Base-by-base conservation (phyloP, 2,329 filamentous ascomycete genomes). In the Chaetomium sp. region DNA sequence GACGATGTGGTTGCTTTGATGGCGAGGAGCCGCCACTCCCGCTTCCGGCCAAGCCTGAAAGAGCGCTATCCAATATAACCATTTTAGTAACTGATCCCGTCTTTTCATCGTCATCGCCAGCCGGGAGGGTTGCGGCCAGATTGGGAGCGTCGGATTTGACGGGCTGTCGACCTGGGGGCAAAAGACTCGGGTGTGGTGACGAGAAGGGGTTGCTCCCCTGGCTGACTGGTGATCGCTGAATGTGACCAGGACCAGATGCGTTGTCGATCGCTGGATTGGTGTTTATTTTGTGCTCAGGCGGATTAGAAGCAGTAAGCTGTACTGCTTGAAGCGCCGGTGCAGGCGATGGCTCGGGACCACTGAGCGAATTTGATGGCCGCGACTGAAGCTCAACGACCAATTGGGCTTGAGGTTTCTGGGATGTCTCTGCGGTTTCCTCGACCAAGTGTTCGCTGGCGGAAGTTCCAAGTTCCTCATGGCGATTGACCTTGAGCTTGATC, bases 401-500 rank as follows among this genome's bases (percentile, higher is more conserved):
- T 64, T 67, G 57, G 58, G 27, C n/a, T 21, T 6, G 71, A 50
- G 54, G 25, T n/a, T 47, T 31, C 4, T 49, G 54, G 23, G 38
- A 4, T 23, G 51, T 16, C 13, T 31, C 49, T 33, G 60, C 19
- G 45, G 12, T 50, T 7, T 60, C 55, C 25, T 65, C 65, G n/a
- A 31, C 53, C 2, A n/a, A 51, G 38, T 65, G 49, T n/a, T 68
- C 62, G 10, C 65, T 56, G 50, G 72, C 49, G 9, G 70, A 66
- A 19, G 72, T 73, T 27, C 70, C 69, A 45, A 74, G 70, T 55
- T 65, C 63, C 47, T 71, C 70, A 10, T 70, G 69, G 19, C 72
- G 71, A 50, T 75, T 80, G 31, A 85, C 73, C 72, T 85, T 87
- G 64, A 87, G 74, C 71, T 84, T 85, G 72, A 87, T 76, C 21